Percentiles rank a stretch among this genome's conserved stretches.
Conservation (phyloP, 176 grass and related monocot genomes). For the Hordeum vulgare region DNA sequence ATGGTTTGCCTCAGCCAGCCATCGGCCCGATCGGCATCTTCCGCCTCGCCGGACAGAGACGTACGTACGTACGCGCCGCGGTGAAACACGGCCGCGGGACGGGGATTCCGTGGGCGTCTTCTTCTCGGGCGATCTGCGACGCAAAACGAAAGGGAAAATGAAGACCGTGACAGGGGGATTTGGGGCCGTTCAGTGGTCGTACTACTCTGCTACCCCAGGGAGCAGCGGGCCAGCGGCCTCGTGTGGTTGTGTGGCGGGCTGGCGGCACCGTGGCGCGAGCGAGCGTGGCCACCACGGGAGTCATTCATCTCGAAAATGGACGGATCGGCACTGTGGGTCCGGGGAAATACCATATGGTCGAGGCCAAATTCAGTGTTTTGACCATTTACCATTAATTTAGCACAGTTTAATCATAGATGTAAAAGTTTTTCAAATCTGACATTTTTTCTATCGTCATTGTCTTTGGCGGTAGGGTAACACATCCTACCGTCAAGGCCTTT, state of each 20-base stretch:
- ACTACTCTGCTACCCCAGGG: neutral
- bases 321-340: neutral
- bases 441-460: too few species aligned
- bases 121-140: neutral
- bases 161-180: neutral
- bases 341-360: neutral
- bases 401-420: too few species aligned
- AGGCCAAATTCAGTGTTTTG: too few species aligned
- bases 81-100: too few species aligned
- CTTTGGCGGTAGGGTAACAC: too few species aligned
- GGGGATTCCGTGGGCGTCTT: neutral
- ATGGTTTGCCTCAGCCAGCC: neutral
- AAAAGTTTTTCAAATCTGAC: too few species aligned
- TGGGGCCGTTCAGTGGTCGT: too few species aligned
- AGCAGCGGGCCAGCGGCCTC: neutral
- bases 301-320: neutral
- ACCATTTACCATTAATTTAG: too few species aligned
- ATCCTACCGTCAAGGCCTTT: too few species aligned
- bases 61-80: too few species aligned
- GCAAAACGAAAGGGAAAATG: neutral
- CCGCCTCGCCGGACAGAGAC: neutral
- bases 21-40: neutral
- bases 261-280: neutral
- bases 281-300: neutral
- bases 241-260: too few species aligned